Evolutionary conservation across 345 rosid genomes (phyloP), one percentile per base, ranked within the genome.

Genomic region (Cochlearia excelsa): DNA sequence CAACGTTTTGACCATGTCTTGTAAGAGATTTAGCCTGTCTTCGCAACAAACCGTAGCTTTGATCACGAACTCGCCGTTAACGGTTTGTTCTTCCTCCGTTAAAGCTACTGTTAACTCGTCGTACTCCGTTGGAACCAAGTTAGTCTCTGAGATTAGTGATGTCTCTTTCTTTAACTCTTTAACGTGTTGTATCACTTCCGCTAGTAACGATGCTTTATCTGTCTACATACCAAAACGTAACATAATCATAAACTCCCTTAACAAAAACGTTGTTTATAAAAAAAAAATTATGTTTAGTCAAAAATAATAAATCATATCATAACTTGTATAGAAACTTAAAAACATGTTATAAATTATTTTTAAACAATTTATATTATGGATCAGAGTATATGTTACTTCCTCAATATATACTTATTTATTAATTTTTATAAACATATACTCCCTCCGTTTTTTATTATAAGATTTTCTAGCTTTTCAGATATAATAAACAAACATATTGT

Each of bases 101-200:
- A 89, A 66, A 72, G 91, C 95, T 46, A 93, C 94, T 0, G 84
- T 83, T 69, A 93, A 75, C 77, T 93, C 97, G 9, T 93, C 95
- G 6, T 67, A 70, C 77, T 93, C 99, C 4, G 97, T 89, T 3
- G 97, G 97, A 2, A 93, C 69, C 0, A 80, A 81, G 66, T 83
- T 89, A 37, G 91, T 80, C 73, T 89, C 99, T 0, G 94, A 87
- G 62, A 89, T 85, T 65, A 86, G 54, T 26, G 85, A 77, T 4
- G 94, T 89, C 77, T 85, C 91, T 30, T 86, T 82, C 69, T 85
- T 85, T 7, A 89, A 80, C 73, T 93, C 99, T 68, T 87, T 93
- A n/a, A 93, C 94, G 33, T 89, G 95, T 62, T 93, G 99, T 76
- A 93, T 93, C 31, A 93, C 99, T 74, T 93, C 97, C 7, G 97